Base-by-base conservation (phyloP, 176 grass and related monocot species). In the Avena insularis region DNA sequence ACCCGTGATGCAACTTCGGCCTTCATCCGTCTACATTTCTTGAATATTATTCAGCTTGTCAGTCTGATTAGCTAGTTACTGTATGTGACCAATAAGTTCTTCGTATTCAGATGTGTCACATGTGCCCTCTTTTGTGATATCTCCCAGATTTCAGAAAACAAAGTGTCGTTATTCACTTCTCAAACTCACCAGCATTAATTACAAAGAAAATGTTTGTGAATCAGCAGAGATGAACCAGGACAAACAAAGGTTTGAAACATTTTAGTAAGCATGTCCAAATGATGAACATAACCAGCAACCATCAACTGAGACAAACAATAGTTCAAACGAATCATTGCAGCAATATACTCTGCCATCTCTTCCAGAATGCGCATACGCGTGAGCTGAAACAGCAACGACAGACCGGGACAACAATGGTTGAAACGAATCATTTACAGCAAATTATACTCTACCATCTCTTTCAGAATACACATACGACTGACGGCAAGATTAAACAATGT, bases 401-500 rank as follows among this genome's bases (percentile, higher is more conserved):
- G 80, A 80, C 57, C 12, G 7, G 12, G 62, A 33, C 9, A 75
- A 36, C 9, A 73, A 40, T 57, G 23, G 83, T 45, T 19, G 61
- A 69, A 33, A 57, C 8, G 50, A 45, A 71, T 64, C 62, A 88
- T 78, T 65, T 83, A 76, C 62, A 85, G 78, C 71, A 82, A 82
- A 55, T 62, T 71, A 73, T 62, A 19, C 71, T 91, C 53, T 36
- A 82, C 51, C 3, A 84, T 84, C 75, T 77, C 59, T 77, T 78
- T 59, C n/a, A 73, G 54, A 87, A 57, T 84, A 68, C 66, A 59
- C 55, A 85, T 2, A 20, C 19, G 3, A 23, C 33, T 46, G 71
- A 77, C 79, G 5, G 6, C 3, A 6, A 85, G 71, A 88, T 72
- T 48, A 85, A 82, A 57, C 33, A 85, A 91, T 71, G 21, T 82